These are phyloP conservation scores for Ganoderma lucidum DNA, from an alignment of 1,284 basidiomycete genomes.

Conservation along the genomic window DNA sequence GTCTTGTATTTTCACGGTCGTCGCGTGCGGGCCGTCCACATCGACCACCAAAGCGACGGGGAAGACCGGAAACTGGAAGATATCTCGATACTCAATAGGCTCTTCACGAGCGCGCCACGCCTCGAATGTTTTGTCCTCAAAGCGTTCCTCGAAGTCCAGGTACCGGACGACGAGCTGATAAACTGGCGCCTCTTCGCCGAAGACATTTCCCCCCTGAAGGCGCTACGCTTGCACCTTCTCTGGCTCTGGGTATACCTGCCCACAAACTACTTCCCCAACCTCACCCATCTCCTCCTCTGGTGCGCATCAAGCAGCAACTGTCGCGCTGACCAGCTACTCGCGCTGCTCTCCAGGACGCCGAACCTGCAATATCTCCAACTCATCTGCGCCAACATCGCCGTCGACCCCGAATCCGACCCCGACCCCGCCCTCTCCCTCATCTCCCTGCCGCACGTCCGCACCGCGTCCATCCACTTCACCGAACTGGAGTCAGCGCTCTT, in stretches of 20 bases:
- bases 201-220: not conserved
- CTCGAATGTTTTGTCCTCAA: not conserved
- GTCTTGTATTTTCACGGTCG: not conserved
- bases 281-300: not conserved
- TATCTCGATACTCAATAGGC: not conserved
- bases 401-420: not conserved
- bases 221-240: not conserved
- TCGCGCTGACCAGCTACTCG: not conserved
- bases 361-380: not conserved
- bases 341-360: not conserved
- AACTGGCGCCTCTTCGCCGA: not conserved
- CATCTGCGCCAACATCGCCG: not conserved
- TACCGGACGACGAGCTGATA: not conserved
- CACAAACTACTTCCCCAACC: not conserved
- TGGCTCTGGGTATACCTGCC: not conserved
- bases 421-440: not conserved
- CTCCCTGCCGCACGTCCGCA: not conserved
- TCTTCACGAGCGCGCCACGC: not conserved
- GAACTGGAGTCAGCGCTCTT: not conserved
- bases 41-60: not conserved
- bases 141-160: not conserved
- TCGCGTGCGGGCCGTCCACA: not conserved
- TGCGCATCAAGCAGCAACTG: accelerated
- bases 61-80: not conserved
- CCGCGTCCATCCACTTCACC: not conserved